Base-by-base conservation (phyloP, 2,329 filamentous ascomycete genomes). In the Fusarium newnesense region DNA sequence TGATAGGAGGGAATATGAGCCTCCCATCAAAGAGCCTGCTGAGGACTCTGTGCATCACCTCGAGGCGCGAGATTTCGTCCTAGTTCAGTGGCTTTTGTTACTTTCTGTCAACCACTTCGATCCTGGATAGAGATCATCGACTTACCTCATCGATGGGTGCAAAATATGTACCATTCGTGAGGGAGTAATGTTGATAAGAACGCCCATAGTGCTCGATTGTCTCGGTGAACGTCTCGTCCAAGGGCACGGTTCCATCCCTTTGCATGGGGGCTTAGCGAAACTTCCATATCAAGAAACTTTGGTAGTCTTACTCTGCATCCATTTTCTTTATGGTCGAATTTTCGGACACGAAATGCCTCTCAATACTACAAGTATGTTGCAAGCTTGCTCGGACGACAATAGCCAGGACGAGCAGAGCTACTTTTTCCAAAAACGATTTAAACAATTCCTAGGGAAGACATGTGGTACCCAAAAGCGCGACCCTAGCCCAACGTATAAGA, bases 141-240 rank as follows among this genome's bases (percentile, higher is more conserved):
- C 82, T 76, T 85, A 93, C 93, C 85, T 94, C 91, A 78, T 94
- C 93, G 64, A 93, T 85, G 13, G 93, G 93, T 50, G 85, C 88
- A 75, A 93, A 91, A 79, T 93, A 93, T 70, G 89, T 87, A 40
- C 84, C 85, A 74, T 92, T 89, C 36, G 90, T 86, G 60, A 94
- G 80, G 26, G 92, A 87, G 82, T 91, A 90, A 77, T 87, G 87
- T 74, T 94, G 92, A 79, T 90, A 94, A 52, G 87, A 85, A 78
- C 93, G 87, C 68, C 90, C 90, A 79, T 91, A 85, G 73, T 91
- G 84, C 21, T 85, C 84, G 66, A 92, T 82, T 9, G 88, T 91
- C 76, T 91, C 87, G 73, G 88, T 83, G 77, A 89, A 89, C 49
- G 83, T 82, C 61, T 87, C 86, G 80, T 92, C 90, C 74, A 93